phyloP scores from a whole-genome alignment of 2,329 filamentous ascomycete genomes.

The Colletotrichum noveboracense region DNA sequence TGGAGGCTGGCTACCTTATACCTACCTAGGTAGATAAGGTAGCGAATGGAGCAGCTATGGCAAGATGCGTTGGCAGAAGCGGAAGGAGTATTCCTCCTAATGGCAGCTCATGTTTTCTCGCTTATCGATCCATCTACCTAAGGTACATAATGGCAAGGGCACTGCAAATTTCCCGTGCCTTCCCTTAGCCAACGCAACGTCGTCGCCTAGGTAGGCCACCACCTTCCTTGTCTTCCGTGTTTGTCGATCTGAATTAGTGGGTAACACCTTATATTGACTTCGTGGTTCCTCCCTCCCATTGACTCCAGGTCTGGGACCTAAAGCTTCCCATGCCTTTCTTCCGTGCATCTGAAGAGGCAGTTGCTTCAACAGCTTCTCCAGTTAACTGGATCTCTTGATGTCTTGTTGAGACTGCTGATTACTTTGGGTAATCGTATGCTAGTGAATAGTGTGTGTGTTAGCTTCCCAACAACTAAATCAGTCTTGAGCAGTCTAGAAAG shows the following conservation, averaged over 20 bases:
- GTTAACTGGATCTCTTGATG: neutral
- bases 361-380: neutral
- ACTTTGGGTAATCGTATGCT: neutral
- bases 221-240: neutral
- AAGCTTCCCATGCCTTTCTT: neutral
- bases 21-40: neutral
- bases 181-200: neutral
- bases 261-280: neutral
- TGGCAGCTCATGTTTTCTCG: neutral
- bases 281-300: neutral
- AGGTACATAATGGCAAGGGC: neutral
- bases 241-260: neutral
- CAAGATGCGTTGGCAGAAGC: neutral
- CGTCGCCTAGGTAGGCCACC: neutral
- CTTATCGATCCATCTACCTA: neutral
- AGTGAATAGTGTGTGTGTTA: accelerated
- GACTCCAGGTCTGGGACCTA: neutral
- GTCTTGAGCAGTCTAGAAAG: neutral
- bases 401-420: neutral
- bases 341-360: neutral
- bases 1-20: neutral
- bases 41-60: neutral
- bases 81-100: neutral
- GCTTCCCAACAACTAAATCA: neutral
- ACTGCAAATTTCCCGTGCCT: neutral